Percentiles rank a stretch among this genome's conserved stretches.
Conservation (phyloP, 495 filamentous ascomycete genomes). For the Penicillium turbatum region DNA sequence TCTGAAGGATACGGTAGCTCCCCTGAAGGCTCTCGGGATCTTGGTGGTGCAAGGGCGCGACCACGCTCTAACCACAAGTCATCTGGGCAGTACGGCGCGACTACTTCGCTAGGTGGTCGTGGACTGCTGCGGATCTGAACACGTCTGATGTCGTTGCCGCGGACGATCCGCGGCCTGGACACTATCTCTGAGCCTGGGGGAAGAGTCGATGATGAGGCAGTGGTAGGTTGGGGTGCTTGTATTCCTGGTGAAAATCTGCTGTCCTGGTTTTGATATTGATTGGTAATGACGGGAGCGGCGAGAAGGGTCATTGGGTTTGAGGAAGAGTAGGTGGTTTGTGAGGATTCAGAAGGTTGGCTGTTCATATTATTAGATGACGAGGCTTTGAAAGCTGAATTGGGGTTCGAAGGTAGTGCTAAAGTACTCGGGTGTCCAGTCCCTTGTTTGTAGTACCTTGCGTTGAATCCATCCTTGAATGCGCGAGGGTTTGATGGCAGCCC, state of each 20-base stretch:
- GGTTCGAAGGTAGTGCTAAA: constrained; percentile 3
- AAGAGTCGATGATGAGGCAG: constrained; percentile 7
- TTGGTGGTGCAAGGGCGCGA: neutral
- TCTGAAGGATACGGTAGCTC: constrained; percentile 27
- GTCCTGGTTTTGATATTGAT: constrained; percentile 1
- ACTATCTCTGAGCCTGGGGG: constrained; percentile 27
- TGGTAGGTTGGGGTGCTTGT: neutral
- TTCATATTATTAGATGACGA: constrained; percentile 11
- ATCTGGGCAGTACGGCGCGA: constrained; percentile 31
- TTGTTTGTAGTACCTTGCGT: constrained; percentile 15
- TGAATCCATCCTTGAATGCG: constrained; percentile 31
- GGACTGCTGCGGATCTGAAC: constrained; percentile 33
- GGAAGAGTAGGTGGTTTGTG: constrained; percentile 6
- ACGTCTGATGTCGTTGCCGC: constrained; percentile 35
- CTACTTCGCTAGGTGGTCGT: constrained; percentile 23
- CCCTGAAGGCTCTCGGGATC: neutral
- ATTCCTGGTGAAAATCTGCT: neutral
- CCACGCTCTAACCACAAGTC: constrained; percentile 32
- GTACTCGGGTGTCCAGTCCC: neutral
- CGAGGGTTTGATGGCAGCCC: constrained; percentile 41
- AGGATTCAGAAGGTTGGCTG: constrained; percentile 7
- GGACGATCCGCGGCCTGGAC: constrained; percentile 33
- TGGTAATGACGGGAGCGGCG: constrained; percentile 6
- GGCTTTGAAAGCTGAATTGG: neutral
- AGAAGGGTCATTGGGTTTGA: neutral